Evolutionary conservation across 257 asterid genomes (phyloP).

Genomic region (Perilla frutescens): DNA sequence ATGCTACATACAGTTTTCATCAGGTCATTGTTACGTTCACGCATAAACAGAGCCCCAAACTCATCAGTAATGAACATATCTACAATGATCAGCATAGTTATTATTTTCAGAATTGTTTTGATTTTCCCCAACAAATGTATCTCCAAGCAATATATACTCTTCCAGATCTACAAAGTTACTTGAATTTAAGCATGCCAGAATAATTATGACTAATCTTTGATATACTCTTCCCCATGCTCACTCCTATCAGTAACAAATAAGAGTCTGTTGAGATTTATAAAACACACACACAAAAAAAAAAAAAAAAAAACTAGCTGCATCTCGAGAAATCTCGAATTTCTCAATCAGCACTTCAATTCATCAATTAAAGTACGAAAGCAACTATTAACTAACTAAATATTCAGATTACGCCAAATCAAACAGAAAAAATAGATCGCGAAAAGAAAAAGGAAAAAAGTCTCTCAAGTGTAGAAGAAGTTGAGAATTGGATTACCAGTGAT

Average conservation of each 20-base stretch:
- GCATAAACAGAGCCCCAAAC: background rate
- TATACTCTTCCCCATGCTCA: background rate
- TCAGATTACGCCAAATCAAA: background rate
- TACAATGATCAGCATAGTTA: background rate
- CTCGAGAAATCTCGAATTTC: slow-evolving; percentile 6
- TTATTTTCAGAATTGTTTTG: background rate
- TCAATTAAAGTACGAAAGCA: slow-evolving; percentile 1
- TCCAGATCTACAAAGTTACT: slow-evolving; percentile 1
- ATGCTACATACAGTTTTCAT: background rate
- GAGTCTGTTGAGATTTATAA: background rate
- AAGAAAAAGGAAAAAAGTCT: background rate
- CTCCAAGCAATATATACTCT: background rate
- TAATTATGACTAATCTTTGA: background rate
- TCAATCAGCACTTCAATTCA: slow-evolving; percentile 8
- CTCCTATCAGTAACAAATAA: background rate
- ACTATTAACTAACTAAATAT: background rate
- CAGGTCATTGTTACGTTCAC: background rate
- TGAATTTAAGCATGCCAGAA: background rate
- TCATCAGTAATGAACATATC: slow-evolving; percentile 2
- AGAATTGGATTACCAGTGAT: slow-evolving; percentile 58
- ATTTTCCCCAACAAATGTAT: background rate
- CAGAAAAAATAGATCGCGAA: background rate
- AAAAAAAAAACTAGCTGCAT: background rate
- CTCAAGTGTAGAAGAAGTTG: background rate
- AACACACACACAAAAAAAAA: too few species aligned